Evolutionary conservation across 345 rosid species (phyloP), one percentile per base, ranked within the genome.

Genomic region (Salix arbutifolia): DNA sequence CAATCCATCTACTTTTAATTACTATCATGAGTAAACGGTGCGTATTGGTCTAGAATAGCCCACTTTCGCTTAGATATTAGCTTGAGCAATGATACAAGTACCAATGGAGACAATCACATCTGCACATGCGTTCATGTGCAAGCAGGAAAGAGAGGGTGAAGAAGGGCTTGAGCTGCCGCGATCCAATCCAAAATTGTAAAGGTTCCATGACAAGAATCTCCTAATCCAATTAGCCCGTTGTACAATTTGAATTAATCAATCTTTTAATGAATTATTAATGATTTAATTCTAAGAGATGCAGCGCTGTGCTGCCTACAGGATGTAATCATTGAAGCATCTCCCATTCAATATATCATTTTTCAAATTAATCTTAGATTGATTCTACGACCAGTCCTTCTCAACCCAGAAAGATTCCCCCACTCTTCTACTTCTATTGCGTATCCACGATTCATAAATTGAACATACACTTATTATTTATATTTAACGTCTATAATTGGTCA

Each of bases 311-410:
- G 2, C 50, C 10, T 35, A 6, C 31, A 30, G 30, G 64, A 26
- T 40, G 78, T 40, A 56, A 26, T 21, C 33, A 70, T 2, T 37
- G 26, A 71, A 44, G 25, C 56, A 30, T 62, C 52, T 77, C 64
- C 28, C 71, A 42, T 70, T 11, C 37, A 23, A 18, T 11, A 71
- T 17, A 6, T 40, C 64, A 67, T 64, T 62, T 52, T 70, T 66
- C 33, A 60, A 77, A 60, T 70, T 26, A 52, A 23, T 16, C 52
- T 21, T 19, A 23, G 52, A 68, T 67, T 56, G 72, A 73, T 71
- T 71, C 42, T 46, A 9, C 25, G 79, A 67, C 77, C 79, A 61
- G 81, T 74, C 85, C 31, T 56, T 53, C 33, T 76, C 78, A 31
- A 1, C 26, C 53, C 65, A 3, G n/a, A 52, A 72, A 12, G 56